phyloP scores from a whole-genome alignment of 2,329 filamentous ascomycete species.

The Hypoxylon sp. region DNA sequence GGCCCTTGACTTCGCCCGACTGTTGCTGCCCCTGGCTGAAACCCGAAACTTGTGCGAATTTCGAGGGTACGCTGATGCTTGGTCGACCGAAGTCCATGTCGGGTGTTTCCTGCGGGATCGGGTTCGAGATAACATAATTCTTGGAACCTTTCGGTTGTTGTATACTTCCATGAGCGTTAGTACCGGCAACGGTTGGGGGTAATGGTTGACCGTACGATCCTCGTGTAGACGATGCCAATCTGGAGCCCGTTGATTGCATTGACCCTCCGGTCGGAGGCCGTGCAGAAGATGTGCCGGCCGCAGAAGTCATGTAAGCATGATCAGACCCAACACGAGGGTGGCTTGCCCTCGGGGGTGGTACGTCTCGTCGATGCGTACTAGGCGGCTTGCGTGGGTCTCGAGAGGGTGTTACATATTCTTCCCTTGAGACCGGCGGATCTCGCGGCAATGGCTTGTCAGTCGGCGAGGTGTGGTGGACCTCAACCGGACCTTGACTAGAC shows the following conservation, averaged over 20 bases:
- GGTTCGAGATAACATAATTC: slow-evolving; percentile 78
- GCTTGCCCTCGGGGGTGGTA: slow-evolving; percentile 61
- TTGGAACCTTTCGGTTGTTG: slow-evolving; percentile 78
- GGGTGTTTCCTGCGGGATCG: slow-evolving; percentile 68
- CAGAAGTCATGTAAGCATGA: slow-evolving; percentile 62
- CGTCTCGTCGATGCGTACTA: slow-evolving; percentile 62
- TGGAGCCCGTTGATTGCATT: slow-evolving; percentile 85
- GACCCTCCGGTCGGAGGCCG: slow-evolving; percentile 87
- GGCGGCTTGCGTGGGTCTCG: slow-evolving; percentile 58
- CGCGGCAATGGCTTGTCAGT: slow-evolving; percentile 71
- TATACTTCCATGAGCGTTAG: slow-evolving; percentile 89
- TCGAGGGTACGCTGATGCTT: slow-evolving; percentile 70
- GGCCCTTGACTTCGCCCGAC: slow-evolving; percentile 62
- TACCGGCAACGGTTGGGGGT: slow-evolving; percentile 86
- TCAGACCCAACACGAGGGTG: slow-evolving; percentile 68
- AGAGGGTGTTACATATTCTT: slow-evolving; percentile 55
- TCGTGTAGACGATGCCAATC: slow-evolving; percentile 70
- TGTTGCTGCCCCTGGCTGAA: slow-evolving; percentile 67
- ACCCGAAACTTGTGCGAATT: slow-evolving; percentile 69
- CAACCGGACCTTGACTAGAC: slow-evolving; percentile 66
- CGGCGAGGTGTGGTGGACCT: slow-evolving; percentile 55
- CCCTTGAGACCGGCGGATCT: slow-evolving; percentile 65
- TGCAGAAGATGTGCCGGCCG: slow-evolving; percentile 57
- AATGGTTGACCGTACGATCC: slow-evolving; percentile 89
- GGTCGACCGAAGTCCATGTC: slow-evolving; percentile 67